Percentiles rank a stretch among this genome's conserved stretches.
Conservation (phyloP, 306 rosid species). For the Sicyos edulis region DNA sequence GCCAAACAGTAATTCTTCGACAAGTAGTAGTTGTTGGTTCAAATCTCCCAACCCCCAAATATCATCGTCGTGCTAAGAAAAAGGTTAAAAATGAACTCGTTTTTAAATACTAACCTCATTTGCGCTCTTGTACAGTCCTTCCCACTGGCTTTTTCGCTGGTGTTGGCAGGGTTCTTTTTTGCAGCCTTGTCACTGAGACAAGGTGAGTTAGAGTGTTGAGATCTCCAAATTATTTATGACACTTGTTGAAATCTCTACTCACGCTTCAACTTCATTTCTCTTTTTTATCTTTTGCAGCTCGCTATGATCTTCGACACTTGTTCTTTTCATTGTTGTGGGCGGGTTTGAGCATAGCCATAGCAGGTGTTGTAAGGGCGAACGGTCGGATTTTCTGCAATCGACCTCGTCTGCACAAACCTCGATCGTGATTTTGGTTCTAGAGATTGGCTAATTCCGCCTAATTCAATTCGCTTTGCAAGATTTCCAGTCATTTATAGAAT, state of each 20-base stretch:
- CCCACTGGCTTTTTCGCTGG: constrained; percentile 71
- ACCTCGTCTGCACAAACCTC: constrained; percentile 76
- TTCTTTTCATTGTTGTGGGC: constrained; percentile 89
- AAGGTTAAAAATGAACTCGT: background rate
- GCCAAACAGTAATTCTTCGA: no score
- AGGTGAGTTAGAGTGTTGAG: constrained; percentile 41
- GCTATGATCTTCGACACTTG: constrained; percentile 65
- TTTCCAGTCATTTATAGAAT: background rate
- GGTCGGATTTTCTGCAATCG: constrained; percentile 92
- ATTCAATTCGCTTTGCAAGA: background rate
- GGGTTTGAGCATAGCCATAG: constrained; percentile 59
- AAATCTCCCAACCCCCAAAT: no score
- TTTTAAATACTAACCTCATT: constrained; percentile 5
- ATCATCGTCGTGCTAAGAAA: no score
- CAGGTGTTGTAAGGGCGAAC: constrained; percentile 78
- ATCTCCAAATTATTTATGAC: background rate
- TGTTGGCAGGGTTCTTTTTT: constrained; percentile 66
- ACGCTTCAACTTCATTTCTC: constrained; percentile 10
- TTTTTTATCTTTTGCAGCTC: constrained; percentile 43
- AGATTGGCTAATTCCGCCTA: constrained; percentile 16
- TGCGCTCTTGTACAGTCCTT: constrained; percentile 56
- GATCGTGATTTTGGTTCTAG: constrained; percentile 28
- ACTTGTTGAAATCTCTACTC: background rate
- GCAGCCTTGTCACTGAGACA: constrained; percentile 78
- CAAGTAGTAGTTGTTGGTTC: no score